A percentile compares a stretch with the other conserved stretches of the same genome.
Conservation (phyloP, 108 stramenopile genomes). For the Heterococcus sp. region DNA sequence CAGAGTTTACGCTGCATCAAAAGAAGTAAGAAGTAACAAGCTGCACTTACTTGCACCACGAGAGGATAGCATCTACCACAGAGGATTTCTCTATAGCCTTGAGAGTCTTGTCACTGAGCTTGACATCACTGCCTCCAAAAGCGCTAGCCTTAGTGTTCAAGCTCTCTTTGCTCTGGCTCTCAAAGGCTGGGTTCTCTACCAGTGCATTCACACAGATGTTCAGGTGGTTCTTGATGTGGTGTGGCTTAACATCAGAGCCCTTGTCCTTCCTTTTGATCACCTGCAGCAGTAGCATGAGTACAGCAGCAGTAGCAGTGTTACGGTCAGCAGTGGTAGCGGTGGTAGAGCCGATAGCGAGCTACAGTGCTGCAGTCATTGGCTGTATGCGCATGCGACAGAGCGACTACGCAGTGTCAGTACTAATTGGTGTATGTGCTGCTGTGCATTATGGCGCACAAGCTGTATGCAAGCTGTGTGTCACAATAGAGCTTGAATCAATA, state of each 20-base stretch:
- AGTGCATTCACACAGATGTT: constrained; percentile 89
- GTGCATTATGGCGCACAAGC: background rate
- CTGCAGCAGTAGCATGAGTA: constrained; percentile 10
- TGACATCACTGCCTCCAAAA: constrained; percentile 71
- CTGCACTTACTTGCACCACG: background rate
- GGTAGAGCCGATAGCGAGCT: background rate
- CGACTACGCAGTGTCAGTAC: background rate
- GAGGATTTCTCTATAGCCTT: constrained; percentile 78
- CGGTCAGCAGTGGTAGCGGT: background rate
- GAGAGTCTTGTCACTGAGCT: constrained; percentile 59
- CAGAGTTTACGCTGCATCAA: background rate
- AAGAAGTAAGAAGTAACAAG: background rate
- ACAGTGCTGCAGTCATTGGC: background rate
- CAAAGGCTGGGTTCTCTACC: constrained; percentile 92
- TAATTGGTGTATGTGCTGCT: background rate
- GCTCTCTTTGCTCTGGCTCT: constrained; percentile 95
- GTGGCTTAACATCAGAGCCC: constrained; percentile 77
- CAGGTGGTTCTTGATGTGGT: constrained; percentile 91
- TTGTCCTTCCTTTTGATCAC: constrained; percentile 87
- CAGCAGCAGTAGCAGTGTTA: background rate
- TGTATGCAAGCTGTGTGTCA: background rate
- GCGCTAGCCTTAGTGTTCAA: constrained; percentile 72
- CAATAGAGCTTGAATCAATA: background rate
- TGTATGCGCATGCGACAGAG: background rate
- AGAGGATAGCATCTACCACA: constrained; percentile 66